Base-by-base conservation (phyloP, 202 grass and related monocot species). In the Sporobolus alterniflorus region DNA sequence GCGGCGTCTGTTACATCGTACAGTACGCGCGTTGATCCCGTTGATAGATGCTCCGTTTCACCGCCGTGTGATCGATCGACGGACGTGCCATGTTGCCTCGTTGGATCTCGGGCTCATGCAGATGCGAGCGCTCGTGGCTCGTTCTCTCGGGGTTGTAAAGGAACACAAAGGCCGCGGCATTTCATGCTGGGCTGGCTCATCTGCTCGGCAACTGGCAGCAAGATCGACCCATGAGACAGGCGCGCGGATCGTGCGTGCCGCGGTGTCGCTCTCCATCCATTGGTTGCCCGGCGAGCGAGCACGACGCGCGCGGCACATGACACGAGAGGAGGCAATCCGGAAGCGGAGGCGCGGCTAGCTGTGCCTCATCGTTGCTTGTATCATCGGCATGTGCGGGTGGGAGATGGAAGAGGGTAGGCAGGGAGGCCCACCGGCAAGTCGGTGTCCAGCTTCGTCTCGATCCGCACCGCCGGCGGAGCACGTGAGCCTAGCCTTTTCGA, bases 391-490 rank as follows among this genome's bases (percentile, higher is more conserved):
- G 82, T 76, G 87, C 87, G 26, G 31, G 54, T 64, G 36, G 36
- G 36, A 39, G 36, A 39, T 39, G 36, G 36, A 17, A 40, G 16
- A 6, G 17, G 40, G 61, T 7, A 4, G 55, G 29, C 14, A 21
- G n/a, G 51, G 29, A 33, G 24, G 64, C 18, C 46, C 80, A 69
- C 64, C 47, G 22, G 33, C 77, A 36, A 56, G 49, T 33, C 77
- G 77, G 77, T 31, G 77, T 69, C 68, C 77, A 80, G 77, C 64
- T 69, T 66, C 81, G 80, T 52, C 81, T 46, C 61, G 13, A 7
- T 17, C 31, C 20, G 59, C 83, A 80, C 60, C 81, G 74, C 61
- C 81, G 87, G 64, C 72, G 77, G 77, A 67, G 83, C 88, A 89
- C 88, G 83, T 85, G 88, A 85, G 29, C 6, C 70, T 57, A 26